phyloP scores from a whole-genome alignment of 345 rosid species.

The Adansonia digitata region DNA sequence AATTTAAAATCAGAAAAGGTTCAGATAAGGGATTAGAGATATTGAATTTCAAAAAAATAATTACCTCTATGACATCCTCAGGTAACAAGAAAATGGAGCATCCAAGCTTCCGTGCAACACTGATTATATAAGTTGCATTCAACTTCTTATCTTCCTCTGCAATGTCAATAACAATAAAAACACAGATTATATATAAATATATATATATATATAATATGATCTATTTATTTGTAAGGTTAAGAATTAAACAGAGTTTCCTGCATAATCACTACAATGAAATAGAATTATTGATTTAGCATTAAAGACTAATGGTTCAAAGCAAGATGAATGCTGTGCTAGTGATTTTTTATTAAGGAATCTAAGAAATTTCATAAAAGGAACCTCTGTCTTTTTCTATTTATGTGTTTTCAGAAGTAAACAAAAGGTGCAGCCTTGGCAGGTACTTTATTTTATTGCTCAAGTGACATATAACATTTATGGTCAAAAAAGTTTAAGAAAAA shows the following conservation, averaged over 20 bases:
- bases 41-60: background rate
- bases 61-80: conserved; percentile 94
- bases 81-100: conserved; percentile 97
- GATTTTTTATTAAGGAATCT: background rate
- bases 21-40: background rate
- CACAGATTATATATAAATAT: background rate
- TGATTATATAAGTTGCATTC: conserved; percentile 91
- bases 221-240: background rate
- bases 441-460: background rate
- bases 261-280: background rate
- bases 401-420: background rate
- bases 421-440: background rate
- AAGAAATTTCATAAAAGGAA: background rate
- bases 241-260: background rate
- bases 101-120: conserved; percentile 96
- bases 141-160: conserved; percentile 95
- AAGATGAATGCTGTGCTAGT: background rate
- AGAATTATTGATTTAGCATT: background rate
- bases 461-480: background rate
- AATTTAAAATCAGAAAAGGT: background rate
- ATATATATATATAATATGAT: background rate
- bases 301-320: background rate
- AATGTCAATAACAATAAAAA: conserved; percentile 17
- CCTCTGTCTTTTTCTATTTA: background rate
- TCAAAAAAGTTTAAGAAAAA: background rate